These are phyloP conservation scores for Fusarium sp. DNA, from an alignment of 2,329 filamentous ascomycete species.

Conservation along the genomic window DNA sequence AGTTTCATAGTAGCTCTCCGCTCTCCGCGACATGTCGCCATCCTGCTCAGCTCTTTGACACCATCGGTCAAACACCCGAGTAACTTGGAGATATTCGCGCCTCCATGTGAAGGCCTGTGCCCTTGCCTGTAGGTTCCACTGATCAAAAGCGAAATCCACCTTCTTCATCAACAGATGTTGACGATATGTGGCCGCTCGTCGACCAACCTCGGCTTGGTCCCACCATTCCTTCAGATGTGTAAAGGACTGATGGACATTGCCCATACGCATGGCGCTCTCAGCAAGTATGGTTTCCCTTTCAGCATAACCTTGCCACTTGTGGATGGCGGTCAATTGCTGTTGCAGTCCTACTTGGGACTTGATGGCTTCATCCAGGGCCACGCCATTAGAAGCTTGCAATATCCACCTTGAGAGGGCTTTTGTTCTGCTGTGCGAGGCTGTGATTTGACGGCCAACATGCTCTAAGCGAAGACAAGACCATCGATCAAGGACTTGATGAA, in stretches of 20 bases:
- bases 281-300: constrained; percentile 12
- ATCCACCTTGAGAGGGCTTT: constrained; percentile 41
- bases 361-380: constrained; percentile 32
- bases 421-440: constrained; percentile 26
- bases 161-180: constrained; percentile 35
- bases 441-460: constrained; percentile 35
- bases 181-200: constrained; percentile 41
- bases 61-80: constrained; percentile 47
- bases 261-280: constrained; percentile 29
- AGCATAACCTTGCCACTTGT: constrained; percentile 38
- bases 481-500: constrained; percentile 36
- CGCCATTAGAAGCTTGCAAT: constrained; percentile 20
- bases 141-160: constrained; percentile 36
- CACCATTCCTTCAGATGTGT: constrained; percentile 47
- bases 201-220: constrained; percentile 44
- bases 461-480: constrained; percentile 46
- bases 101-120: constrained; percentile 50
- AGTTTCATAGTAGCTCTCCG: constrained; percentile 26
- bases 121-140: constrained; percentile 51
- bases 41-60: constrained; percentile 30
- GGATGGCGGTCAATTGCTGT: constrained; percentile 26
- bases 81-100: constrained; percentile 47
- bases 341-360: constrained; percentile 25
- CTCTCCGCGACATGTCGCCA: constrained; percentile 34
- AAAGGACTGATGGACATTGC: constrained; percentile 36